These are phyloP conservation scores for Lumnitzera racemosa DNA, from an alignment of 345 rosid genomes.

Conservation along the genomic window DNA sequence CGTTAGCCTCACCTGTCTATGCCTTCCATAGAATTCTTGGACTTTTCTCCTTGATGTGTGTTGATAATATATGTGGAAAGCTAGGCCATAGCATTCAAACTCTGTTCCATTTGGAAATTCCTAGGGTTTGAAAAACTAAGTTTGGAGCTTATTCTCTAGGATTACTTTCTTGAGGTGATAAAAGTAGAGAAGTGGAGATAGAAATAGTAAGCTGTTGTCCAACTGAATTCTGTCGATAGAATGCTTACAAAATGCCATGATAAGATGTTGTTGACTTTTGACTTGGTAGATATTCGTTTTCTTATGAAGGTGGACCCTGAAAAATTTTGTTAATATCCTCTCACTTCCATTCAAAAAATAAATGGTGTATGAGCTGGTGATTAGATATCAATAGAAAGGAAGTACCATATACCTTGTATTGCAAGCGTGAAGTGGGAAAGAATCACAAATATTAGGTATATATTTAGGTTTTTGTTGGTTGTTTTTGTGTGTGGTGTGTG, in stretches of 20 bases:
- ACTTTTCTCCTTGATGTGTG: too few relatives aligned
- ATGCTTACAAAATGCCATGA: conserved; percentile 16
- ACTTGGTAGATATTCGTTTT: conserved; percentile 10
- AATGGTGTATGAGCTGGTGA: conserved; percentile 33
- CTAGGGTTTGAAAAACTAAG: too few relatives aligned
- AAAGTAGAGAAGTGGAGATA: too few relatives aligned
- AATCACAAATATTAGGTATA: conserved; percentile 17
- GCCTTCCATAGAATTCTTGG: too few relatives aligned
- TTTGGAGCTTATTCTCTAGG: too few relatives aligned
- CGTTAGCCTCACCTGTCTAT: too few relatives aligned
- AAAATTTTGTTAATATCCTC: conserved; percentile 7
- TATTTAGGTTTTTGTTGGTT: background rate
- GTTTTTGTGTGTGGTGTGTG: conserved; percentile 12
- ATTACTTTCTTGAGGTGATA: too few relatives aligned
- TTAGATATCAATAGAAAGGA: conserved; percentile 20
- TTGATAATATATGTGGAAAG: too few relatives aligned
- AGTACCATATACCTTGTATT: conserved; percentile 24
- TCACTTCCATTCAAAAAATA: conserved; percentile 7
- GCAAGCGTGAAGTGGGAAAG: conserved; percentile 28
- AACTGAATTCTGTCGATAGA: conserved; percentile 10
- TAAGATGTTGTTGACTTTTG: conserved; percentile 24
- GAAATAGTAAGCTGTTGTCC: too few relatives aligned
- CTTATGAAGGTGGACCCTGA: conserved; percentile 35
- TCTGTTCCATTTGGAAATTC: too few relatives aligned
- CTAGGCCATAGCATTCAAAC: too few relatives aligned